phyloP scores from a whole-genome alignment of 805 yeast genomes.

The Monosporozyma servazzii region DNA sequence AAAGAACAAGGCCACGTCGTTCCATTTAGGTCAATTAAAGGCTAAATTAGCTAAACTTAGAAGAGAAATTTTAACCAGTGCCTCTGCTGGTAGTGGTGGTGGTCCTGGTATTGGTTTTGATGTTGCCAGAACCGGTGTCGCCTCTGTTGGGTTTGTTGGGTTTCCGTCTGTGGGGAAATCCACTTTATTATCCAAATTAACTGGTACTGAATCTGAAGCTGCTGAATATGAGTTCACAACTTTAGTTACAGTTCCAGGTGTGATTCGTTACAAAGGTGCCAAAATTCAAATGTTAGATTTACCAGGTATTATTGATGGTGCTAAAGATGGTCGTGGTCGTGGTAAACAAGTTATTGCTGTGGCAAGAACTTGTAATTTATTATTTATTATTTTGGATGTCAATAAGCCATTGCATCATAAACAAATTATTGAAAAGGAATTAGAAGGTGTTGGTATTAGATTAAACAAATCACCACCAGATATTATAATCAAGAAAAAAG shows the following conservation, averaged over 20 bases:
- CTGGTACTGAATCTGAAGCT: constrained; percentile 96
- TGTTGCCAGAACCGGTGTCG: constrained; percentile 98
- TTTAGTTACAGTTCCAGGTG: constrained; percentile 94
- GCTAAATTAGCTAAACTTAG: constrained; percentile 93
- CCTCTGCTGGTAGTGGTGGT: constrained; percentile 71
- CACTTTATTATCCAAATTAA: constrained; percentile 75
- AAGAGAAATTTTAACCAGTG: constrained; percentile 74
- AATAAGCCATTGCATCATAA: constrained; percentile 94
- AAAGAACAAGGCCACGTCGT: constrained; percentile 94
- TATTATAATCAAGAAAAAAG: constrained; percentile 83
- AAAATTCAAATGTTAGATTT: constrained; percentile 91
- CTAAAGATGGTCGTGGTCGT: constrained; percentile 85
- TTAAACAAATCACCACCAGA: constrained; percentile 89
- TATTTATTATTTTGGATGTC: constrained; percentile 90
- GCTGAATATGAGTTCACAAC: constrained; percentile 98
- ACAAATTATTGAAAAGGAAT: constrained; percentile 84
- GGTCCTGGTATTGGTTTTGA: constrained; percentile 93
- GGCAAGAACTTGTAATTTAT: constrained; percentile 91
- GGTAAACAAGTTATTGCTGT: constrained; percentile 97
- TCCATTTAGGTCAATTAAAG: constrained; percentile 93
- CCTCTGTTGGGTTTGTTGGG: constrained; percentile 95
- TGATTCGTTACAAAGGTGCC: constrained; percentile 92
- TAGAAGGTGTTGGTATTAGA: constrained; percentile 96
- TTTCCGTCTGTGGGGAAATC: constrained; percentile 90
- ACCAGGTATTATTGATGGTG: constrained; percentile 88